These are phyloP conservation scores for Entamoeba dispar DNA, from an alignment of 208 protist species.

Conservation along the genomic window DNA sequence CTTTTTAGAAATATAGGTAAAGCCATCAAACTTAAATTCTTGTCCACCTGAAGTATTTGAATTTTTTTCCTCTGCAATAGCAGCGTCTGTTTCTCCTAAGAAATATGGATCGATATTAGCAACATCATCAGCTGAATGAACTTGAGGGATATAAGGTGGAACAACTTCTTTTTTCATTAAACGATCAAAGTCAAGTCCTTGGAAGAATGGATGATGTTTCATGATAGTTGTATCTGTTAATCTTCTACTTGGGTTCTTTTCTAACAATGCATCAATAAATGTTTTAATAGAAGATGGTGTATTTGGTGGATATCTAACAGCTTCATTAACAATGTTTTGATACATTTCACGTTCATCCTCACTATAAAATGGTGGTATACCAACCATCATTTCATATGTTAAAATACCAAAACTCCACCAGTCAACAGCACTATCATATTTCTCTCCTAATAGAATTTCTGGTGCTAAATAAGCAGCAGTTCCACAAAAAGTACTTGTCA, in stretches of 20 bases:
- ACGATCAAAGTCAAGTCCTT: slow-evolving; percentile 61
- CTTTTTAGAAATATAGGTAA: background rate
- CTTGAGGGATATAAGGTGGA: slow-evolving; percentile 38
- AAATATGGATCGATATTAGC: background rate
- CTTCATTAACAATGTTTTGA: slow-evolving; percentile 55
- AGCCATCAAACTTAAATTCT: background rate
- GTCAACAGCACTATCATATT: slow-evolving; percentile 76
- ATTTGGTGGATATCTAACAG: slow-evolving; percentile 47
- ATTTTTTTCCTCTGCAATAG: background rate
- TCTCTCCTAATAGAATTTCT: slow-evolving; percentile 64
- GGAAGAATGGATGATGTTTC: slow-evolving; percentile 77
- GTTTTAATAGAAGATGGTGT: background rate
- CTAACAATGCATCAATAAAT: background rate
- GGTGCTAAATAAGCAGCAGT: slow-evolving; percentile 44
- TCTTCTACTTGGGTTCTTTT: slow-evolving; percentile 1
- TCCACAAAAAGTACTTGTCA: slow-evolving; percentile 19
- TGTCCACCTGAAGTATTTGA: background rate
- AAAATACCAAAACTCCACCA: slow-evolving; percentile 81
- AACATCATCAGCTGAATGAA: background rate
- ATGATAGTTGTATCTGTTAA: slow-evolving; percentile 40
- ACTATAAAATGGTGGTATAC: slow-evolving; percentile 60
- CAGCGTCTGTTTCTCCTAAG: background rate
- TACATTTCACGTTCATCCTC: slow-evolving; percentile 57
- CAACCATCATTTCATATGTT: slow-evolving; percentile 60
- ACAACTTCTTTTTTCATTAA: slow-evolving; percentile 19